These are phyloP conservation scores for Smithsoniella earleae DNA, from an alignment of 163 green algal genomes.

Conservation along the genomic window DNA sequence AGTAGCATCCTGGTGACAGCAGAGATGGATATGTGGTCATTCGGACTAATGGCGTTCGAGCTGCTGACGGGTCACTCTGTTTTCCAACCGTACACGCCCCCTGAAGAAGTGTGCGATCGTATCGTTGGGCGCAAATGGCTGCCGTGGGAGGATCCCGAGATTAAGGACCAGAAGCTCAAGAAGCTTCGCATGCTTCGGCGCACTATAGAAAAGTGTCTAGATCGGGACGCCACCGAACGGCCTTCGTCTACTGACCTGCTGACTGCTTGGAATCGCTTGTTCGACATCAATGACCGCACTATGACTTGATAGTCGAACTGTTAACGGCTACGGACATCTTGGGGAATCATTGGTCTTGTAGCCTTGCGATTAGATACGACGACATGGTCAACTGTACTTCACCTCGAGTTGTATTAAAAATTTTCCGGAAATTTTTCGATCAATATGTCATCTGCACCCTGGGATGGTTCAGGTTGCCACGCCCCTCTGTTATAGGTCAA, in stretches of 20 bases:
- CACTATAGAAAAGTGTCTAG: not conserved
- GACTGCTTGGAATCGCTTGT: constrained; percentile 1
- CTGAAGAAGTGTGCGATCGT: not conserved
- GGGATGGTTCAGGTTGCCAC: not conserved
- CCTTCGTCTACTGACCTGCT: constrained; percentile 1
- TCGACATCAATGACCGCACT: not conserved
- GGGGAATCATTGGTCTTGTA: too few species aligned
- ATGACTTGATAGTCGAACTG: not conserved
- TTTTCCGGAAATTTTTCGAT: too few species aligned
- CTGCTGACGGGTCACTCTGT: not conserved
- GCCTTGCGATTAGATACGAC: not conserved
- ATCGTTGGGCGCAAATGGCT: not conserved
- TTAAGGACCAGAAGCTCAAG: not conserved
- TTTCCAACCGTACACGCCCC: not conserved
- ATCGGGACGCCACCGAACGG: not conserved
- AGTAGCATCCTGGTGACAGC: not conserved
- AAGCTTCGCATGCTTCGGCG: constrained; percentile 30
- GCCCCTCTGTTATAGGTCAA: too few species aligned
- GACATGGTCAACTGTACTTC: not conserved
- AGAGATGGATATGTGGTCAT: constrained; percentile 7
- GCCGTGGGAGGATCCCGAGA: constrained; percentile 17
- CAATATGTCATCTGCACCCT: not conserved
- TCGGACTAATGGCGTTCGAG: constrained; percentile 15
- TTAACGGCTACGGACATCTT: not conserved
- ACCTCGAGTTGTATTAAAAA: too few species aligned